Percentiles rank a stretch among this genome's conserved stretches.
Conservation (phyloP, 2,329 filamentous ascomycete species). For the Aspergillus sp. region DNA sequence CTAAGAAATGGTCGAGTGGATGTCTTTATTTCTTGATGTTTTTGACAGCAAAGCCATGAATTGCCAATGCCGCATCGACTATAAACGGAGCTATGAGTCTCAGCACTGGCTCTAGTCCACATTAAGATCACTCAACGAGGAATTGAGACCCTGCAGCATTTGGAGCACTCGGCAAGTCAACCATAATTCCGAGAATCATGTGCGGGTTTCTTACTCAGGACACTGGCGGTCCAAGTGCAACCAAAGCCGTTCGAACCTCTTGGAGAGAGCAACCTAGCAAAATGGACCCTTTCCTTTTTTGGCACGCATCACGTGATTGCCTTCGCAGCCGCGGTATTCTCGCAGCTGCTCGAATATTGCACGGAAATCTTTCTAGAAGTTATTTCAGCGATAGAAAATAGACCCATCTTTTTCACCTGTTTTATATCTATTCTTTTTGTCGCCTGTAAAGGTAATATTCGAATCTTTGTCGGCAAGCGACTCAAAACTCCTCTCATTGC, state of each 20-base stretch:
- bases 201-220: no score
- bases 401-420: not conserved
- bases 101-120: constrained; percentile 27
- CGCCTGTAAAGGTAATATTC: not conserved
- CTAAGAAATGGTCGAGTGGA: not conserved
- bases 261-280: no score
- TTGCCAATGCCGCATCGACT: constrained; percentile 14
- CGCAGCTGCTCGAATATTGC: not conserved
- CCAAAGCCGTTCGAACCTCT: no score
- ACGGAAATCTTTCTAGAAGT: not conserved
- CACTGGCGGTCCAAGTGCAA: no score
- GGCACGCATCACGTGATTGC: not conserved
- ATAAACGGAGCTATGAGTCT: not conserved
- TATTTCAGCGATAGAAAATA: not conserved
- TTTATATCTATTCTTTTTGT: not conserved
- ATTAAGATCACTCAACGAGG: not conserved
- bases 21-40: not conserved
- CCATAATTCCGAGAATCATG: not conserved
- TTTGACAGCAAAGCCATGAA: constrained; percentile 14
- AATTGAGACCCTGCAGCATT: not conserved
- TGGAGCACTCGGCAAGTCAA: not conserved
- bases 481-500: not conserved
- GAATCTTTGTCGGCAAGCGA: not conserved
- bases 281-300: not conserved
- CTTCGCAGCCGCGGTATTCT: not conserved